Evolutionary conservation across 805 yeast genomes (phyloP).

Genomic region (Sugiyamaella floridensis): DNA sequence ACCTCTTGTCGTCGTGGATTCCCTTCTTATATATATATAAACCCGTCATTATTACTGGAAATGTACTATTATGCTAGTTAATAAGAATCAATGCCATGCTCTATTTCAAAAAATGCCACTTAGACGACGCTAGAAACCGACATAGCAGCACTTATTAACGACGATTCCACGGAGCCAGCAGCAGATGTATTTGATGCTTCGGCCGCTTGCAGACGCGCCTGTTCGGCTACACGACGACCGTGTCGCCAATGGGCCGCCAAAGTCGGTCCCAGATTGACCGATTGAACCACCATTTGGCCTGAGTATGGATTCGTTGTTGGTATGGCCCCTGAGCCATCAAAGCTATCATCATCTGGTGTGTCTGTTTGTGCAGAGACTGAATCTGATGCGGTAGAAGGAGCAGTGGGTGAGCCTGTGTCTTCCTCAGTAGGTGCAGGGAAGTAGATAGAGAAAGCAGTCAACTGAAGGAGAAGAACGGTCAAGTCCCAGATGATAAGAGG

Average conservation of each 20-base stretch:
- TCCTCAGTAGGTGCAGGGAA: constrained; percentile 5
- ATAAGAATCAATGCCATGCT: background rate
- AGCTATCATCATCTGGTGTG: too few relatives aligned
- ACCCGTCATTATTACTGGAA: background rate
- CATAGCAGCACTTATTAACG: background rate
- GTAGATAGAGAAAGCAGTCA: constrained; percentile 13
- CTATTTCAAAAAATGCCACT: background rate
- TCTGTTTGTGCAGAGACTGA: background rate
- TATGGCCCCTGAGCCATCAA: background rate
- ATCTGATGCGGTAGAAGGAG: background rate
- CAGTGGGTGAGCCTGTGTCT: background rate
- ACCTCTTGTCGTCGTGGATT: too few relatives aligned
- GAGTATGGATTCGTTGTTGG: constrained; percentile 6
- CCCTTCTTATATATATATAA: too few relatives aligned
- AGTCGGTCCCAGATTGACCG: constrained; percentile 6
- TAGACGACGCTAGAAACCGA: background rate
- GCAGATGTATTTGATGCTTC: background rate
- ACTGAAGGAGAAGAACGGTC: constrained; percentile 14
- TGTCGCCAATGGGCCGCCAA: constrained; percentile 8
- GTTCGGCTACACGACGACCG: background rate
- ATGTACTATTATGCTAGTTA: background rate
- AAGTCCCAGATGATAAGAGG: constrained; percentile 19
- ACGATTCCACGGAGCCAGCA: background rate
- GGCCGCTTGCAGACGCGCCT: background rate
- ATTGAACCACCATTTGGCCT: constrained; percentile 15